Conservation (phyloP, 2,329 filamentous ascomycete genomes). For the Pleochaeta shiraiana region DNA sequence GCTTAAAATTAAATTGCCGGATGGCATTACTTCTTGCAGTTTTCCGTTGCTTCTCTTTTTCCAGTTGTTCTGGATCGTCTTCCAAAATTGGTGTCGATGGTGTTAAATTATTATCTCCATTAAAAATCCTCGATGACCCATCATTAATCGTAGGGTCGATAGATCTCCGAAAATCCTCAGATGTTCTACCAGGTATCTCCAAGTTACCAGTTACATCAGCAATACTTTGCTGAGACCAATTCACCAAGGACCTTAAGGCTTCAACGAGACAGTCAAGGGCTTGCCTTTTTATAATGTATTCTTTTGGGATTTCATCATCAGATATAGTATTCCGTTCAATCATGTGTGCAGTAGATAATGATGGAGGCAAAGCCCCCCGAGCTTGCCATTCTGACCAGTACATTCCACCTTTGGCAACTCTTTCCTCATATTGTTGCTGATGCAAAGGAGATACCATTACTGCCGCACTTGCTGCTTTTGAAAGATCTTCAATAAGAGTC, state of each 20-base stretch:
- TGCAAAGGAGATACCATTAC: conserved; percentile 54
- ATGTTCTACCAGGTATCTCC: conserved; percentile 30
- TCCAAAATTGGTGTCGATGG: conserved; percentile 51
- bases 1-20: conserved; percentile 91
- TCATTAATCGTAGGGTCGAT: conserved; percentile 49
- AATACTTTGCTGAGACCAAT: conserved; percentile 54
- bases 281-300: conserved; percentile 79
- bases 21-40: conserved; percentile 80
- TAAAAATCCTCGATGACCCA: conserved; percentile 36
- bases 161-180: conserved; percentile 42
- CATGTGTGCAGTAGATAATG: conserved; percentile 36
- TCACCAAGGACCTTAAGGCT: conserved; percentile 70
- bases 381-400: conserved; percentile 60
- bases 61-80: conserved; percentile 85
- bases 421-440: conserved; percentile 73
- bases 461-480: conserved; percentile 62
- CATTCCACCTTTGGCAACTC: conserved; percentile 30
- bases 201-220: conserved; percentile 35
- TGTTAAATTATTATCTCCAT: conserved; percentile 28
- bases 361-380: conserved; percentile 65
- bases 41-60: conserved; percentile 85
- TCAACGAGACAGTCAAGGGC: conserved; percentile 78
- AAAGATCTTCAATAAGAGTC: conserved; percentile 79
- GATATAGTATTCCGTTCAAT: conserved; percentile 26
- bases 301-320: conserved; percentile 57